Evolutionary conservation across 2,329 filamentous ascomycete species (phyloP).

Genomic region (Fusarium nematophilum): DNA sequence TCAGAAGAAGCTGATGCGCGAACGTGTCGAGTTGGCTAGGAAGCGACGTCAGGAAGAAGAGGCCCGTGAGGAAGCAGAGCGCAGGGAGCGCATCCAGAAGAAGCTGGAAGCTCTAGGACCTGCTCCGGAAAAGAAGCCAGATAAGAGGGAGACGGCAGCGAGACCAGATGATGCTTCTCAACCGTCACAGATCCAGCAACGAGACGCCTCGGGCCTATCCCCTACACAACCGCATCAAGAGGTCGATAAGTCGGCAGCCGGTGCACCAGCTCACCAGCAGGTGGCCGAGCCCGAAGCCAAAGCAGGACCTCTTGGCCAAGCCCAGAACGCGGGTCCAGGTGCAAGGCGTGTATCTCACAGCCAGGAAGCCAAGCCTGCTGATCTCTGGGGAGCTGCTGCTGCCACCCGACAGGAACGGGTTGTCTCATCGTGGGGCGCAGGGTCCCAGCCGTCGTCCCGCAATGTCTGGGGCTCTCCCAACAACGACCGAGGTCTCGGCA

Average conservation of each 20-base stretch:
- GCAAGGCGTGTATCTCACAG: slow-evolving; percentile 48
- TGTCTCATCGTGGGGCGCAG: slow-evolving; percentile 59
- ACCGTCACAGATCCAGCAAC: slow-evolving; percentile 51
- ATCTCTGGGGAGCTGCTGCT: slow-evolving; percentile 52
- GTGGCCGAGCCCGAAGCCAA: slow-evolving; percentile 22
- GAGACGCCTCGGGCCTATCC: slow-evolving; percentile 34
- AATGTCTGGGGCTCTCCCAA: slow-evolving; percentile 83
- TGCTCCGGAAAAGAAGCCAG: slow-evolving; percentile 68
- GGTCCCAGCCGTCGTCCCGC: slow-evolving; percentile 57
- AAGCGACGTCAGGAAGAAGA: slow-evolving; percentile 76
- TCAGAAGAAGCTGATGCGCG: slow-evolving; percentile 79
- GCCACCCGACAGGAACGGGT: slow-evolving; percentile 60
- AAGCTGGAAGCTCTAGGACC: slow-evolving; percentile 79
- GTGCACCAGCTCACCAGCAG: slow-evolving; percentile 17
- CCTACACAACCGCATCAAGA: slow-evolving; percentile 36
- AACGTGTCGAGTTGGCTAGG: slow-evolving; percentile 75
- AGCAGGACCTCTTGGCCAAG: slow-evolving; percentile 26
- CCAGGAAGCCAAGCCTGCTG: slow-evolving; percentile 48
- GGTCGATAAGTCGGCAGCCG: slow-evolving; percentile 10
- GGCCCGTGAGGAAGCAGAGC: slow-evolving; percentile 77
- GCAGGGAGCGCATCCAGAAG: slow-evolving; percentile 75
- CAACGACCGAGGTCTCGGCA: slow-evolving; percentile 77
- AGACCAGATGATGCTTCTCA: slow-evolving; percentile 54
- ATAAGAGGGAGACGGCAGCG: slow-evolving; percentile 61
- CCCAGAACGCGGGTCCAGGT: slow-evolving; percentile 24